Percentiles rank a stretch among this genome's conserved stretches.
Evolutionary conservation across 257 asterid genomes (phyloP).

Genomic region (Scutellaria minor): DNA sequence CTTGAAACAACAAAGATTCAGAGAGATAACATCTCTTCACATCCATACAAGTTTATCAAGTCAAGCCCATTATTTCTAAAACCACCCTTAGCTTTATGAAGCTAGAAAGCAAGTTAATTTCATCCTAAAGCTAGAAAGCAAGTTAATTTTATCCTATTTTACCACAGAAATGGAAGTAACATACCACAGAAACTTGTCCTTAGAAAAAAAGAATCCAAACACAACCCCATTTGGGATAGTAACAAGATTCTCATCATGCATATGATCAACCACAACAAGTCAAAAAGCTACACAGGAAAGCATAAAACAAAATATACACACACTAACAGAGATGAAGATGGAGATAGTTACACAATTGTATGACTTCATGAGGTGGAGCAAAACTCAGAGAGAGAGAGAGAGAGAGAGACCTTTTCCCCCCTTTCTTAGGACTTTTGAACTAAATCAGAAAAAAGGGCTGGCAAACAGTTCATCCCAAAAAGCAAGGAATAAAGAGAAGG

Average conservation of each 20-base stretch:
- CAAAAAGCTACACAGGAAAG: not conserved
- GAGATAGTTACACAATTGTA: conserved; percentile 45
- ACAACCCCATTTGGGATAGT: not conserved
- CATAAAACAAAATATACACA: not conserved
- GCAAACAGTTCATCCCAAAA: conserved; percentile 34
- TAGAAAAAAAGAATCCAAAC: not conserved
- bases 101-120: no score
- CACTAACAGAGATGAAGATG: conserved; percentile 12
- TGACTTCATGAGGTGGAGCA: conserved; percentile 45
- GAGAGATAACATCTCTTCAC: no score
- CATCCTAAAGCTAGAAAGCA: no score
- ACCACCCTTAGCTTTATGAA: no score
- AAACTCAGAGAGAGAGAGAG: conserved; percentile 7
- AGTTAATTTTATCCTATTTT: no score
- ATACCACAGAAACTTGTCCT: no score
- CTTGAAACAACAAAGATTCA: no score
- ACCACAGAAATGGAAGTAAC: no score
- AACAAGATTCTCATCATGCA: conserved; percentile 2
- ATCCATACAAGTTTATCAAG: no score
- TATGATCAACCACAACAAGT: not conserved
- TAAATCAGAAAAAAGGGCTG: conserved; percentile 39
- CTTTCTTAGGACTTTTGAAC: conserved; percentile 29
- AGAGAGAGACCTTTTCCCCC: conserved; percentile 27
- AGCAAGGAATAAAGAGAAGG: conserved; percentile 55
- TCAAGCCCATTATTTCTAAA: no score